phyloP scores from a whole-genome alignment of 208 protist species.

The Angomonas ambiguus region DNA sequence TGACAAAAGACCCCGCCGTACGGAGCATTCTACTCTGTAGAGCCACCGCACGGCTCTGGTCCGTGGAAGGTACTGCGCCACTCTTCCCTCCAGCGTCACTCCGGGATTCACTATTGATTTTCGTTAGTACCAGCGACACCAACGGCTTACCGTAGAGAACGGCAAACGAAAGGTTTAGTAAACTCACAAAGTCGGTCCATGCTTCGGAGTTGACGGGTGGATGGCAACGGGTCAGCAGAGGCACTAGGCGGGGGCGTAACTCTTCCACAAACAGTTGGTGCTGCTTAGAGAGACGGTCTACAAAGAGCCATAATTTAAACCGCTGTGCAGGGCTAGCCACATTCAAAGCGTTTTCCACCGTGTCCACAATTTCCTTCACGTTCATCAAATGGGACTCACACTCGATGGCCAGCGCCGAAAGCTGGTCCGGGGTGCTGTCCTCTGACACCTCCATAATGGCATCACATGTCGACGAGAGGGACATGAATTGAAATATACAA shows the following conservation, averaged over 20 bases:
- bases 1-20: constrained; percentile 59
- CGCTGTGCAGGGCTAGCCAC: constrained; percentile 40
- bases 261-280: constrained; percentile 72
- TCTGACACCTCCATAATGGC: constrained; percentile 58
- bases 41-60: constrained; percentile 28
- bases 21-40: constrained; percentile 64
- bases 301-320: constrained; percentile 79
- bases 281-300: constrained; percentile 83
- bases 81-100: neutral
- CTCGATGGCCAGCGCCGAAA: constrained; percentile 46
- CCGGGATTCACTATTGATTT: constrained; percentile 33
- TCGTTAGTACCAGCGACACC: constrained; percentile 64
- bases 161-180: constrained; percentile 67
- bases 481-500: constrained; percentile 7
- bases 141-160: constrained; percentile 77
- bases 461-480: constrained; percentile 64
- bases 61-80: constrained; percentile 4
- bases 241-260: constrained; percentile 56
- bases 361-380: constrained; percentile 64
- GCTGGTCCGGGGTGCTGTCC: constrained; percentile 34
- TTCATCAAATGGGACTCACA: constrained; percentile 65
- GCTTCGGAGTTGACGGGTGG: constrained; percentile 26
- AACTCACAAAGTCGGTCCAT: constrained; percentile 59
- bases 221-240: constrained; percentile 41
- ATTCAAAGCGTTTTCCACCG: constrained; percentile 65